phyloP scores from a whole-genome alignment of 1,284 basidiomycete genomes.

The Heterobasidion irregulare region DNA sequence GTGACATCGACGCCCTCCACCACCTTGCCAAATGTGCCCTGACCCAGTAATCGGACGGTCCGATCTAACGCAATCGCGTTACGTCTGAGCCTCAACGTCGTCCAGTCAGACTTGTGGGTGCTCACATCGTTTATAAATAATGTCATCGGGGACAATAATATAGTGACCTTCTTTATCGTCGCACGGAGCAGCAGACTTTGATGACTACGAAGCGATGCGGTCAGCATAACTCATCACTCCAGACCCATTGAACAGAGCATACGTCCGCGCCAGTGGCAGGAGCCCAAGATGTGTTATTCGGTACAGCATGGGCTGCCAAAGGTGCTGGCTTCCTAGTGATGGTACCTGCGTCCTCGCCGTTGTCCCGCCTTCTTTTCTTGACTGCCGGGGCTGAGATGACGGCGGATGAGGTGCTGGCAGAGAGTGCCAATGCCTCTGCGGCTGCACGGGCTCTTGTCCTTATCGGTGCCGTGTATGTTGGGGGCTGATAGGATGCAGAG shows the following conservation, averaged over 20 bases:
- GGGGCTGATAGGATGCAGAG: constrained; percentile 73
- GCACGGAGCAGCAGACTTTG: constrained; percentile 56
- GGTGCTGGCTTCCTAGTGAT: constrained; percentile 48
- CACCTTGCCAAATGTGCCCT: constrained; percentile 99
- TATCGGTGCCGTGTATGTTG: constrained; percentile 62
- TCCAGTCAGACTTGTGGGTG: constrained; percentile 9
- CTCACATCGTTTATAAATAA: constrained; percentile 79
- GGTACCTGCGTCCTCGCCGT: constrained; percentile 54
- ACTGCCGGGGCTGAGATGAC: constrained; percentile 45
- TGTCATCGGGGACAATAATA: constrained; percentile 84
- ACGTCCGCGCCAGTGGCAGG: not conserved
- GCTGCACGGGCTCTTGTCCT: constrained; percentile 75
- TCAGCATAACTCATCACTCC: constrained; percentile 1
- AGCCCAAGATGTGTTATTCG: not conserved
- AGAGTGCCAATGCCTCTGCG: constrained; percentile 68
- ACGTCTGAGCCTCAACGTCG: not conserved
- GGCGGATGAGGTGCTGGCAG: constrained; percentile 54
- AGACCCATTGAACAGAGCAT: not conserved
- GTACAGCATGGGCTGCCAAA: constrained; percentile 28
- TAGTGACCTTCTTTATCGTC: constrained; percentile 96
- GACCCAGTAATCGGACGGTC: constrained; percentile 85
- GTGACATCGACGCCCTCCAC: constrained; percentile 88
- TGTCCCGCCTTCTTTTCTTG: constrained; percentile 74
- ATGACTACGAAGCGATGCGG: constrained; percentile 6
- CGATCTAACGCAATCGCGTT: constrained; percentile 54